Evolutionary conservation across 1,284 basidiomycete species (phyloP), one percentile per base, ranked within the genome.

Genomic region (Boletus mariae): DNA sequence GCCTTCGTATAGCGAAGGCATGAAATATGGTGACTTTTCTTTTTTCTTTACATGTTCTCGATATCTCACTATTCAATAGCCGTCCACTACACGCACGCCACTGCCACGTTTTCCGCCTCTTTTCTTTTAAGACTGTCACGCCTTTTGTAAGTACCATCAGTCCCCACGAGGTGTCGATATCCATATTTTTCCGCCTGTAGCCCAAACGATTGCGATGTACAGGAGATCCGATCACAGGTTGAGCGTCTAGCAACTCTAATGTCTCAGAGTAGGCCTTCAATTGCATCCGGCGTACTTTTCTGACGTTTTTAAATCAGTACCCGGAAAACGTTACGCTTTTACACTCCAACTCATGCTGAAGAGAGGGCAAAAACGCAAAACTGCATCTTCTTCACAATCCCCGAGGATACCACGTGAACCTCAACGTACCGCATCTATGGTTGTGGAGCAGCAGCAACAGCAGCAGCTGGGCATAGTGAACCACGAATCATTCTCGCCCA

Each of bases 51-150:
- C 31, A 23, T 17, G 23, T 52, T 47, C 4, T 43, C 31, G 31
- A 49, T 9, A 34, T 45, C 45, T 56, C 47, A 69, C 25, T 29
- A 25, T 31, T 8, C n/a, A 20, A 56, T 63, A 90, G 92, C 89
- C 32, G 90, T 93, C 35, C 87, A 90, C 64, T 93, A 92, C 64
- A 90, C 91, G 8, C 92, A 96, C 67, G 91, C 90, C 45, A 92
- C 92, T 37, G 94, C 94, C 2, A 94, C 93, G 0, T 97, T 97
- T 71, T 84, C 90, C 20, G 93, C 92, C 13, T 91, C 92, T 4
- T 90, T 96, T 70, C 74, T 96, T 54, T 78, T 97, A 53, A 87
- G 94, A 45, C 77, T 96, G 41, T 84, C 85, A 40, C 83, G 93
- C 12, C 75, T 96, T 29, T 94, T 96, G 89, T 92, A 66, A 72